Conservation (phyloP, 1,284 basidiomycete genomes). For the Boletellus dicymbophilus region DNA sequence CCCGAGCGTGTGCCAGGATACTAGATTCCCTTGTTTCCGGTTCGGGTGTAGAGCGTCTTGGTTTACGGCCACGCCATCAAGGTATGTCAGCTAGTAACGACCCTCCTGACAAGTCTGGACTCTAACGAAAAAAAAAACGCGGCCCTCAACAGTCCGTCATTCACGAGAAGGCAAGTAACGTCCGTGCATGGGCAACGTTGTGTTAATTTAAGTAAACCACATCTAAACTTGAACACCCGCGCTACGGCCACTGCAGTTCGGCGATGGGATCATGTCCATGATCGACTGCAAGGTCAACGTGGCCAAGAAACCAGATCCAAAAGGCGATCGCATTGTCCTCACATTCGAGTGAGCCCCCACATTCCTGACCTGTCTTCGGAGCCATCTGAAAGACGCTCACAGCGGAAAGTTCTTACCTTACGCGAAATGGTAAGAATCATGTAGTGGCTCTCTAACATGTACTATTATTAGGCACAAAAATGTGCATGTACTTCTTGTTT, state of each 20-base stretch:
- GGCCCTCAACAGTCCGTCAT: conserved; percentile 73
- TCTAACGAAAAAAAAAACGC: not conserved
- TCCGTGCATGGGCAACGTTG: too few relatives aligned
- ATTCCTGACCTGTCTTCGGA: not conserved
- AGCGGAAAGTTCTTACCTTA: conserved; percentile 79
- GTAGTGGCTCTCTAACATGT: conserved; percentile 1
- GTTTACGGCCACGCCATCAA: conserved; percentile 86
- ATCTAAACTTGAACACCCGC: too few relatives aligned
- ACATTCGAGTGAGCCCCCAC: conserved; percentile 73
- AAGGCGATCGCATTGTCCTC: conserved; percentile 81
- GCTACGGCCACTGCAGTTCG: conserved; percentile 60
- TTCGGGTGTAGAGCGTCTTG: conserved; percentile 68
- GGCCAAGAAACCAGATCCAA: conserved; percentile 75
- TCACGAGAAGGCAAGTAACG: conserved; percentile 81
- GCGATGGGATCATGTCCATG: conserved; percentile 91
- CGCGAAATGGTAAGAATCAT: conserved; percentile 52
- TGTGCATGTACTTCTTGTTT: conserved; percentile 1
- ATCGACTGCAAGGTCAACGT: conserved; percentile 82
- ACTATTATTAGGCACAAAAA: not conserved
- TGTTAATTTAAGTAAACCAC: too few relatives aligned
- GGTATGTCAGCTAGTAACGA: too few relatives aligned
- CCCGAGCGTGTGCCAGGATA: too few relatives aligned
- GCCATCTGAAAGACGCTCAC: conserved; percentile 10
- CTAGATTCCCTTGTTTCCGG: too few relatives aligned
- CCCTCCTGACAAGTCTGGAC: too few relatives aligned